Evolutionary conservation across 495 filamentous ascomycete species (phyloP).

Genomic region (Melanomma pulvis-pyrius): DNA sequence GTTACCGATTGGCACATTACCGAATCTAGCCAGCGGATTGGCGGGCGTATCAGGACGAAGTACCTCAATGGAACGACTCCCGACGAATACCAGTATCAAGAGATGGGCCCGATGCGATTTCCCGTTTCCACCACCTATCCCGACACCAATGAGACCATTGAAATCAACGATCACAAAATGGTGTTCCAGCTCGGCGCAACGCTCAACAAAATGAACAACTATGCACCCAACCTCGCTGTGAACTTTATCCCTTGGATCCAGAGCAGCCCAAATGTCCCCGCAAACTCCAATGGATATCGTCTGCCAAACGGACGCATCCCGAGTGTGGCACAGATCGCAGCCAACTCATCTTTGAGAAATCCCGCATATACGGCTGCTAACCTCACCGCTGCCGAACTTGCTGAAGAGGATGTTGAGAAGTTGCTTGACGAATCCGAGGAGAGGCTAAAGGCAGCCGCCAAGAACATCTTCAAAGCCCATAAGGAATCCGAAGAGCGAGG

Average conservation of each 20-base stretch:
- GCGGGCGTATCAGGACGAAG: conserved; percentile 63
- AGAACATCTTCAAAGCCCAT: conserved; percentile 67
- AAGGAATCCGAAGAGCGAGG: conserved; percentile 52
- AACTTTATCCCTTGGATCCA: conserved; percentile 70
- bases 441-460: conserved; percentile 1
- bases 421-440: conserved; percentile 10
- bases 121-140: conserved; percentile 54
- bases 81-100: conserved; percentile 71
- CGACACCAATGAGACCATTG: conserved; percentile 57
- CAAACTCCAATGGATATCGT: conserved; percentile 52
- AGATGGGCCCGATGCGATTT: conserved; percentile 77
- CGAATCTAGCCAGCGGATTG: conserved; percentile 56
- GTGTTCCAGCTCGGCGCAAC: conserved; percentile 49
- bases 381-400: conserved; percentile 45
- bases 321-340: conserved; percentile 46
- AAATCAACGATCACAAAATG: conserved; percentile 61
- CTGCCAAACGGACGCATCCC: conserved; percentile 53
- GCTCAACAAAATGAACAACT: conserved; percentile 25
- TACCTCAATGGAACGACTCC: conserved; percentile 62
- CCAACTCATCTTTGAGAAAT: conserved; percentile 36
- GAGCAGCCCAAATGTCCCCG: conserved; percentile 54
- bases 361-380: conserved; percentile 45
- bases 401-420: conserved; percentile 44
- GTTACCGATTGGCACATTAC: conserved; percentile 59
- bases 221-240: conserved; percentile 50